Evolutionary conservation across 2,329 filamentous ascomycete genomes (phyloP).

Genomic region (Arthrinium phaeospermum): DNA sequence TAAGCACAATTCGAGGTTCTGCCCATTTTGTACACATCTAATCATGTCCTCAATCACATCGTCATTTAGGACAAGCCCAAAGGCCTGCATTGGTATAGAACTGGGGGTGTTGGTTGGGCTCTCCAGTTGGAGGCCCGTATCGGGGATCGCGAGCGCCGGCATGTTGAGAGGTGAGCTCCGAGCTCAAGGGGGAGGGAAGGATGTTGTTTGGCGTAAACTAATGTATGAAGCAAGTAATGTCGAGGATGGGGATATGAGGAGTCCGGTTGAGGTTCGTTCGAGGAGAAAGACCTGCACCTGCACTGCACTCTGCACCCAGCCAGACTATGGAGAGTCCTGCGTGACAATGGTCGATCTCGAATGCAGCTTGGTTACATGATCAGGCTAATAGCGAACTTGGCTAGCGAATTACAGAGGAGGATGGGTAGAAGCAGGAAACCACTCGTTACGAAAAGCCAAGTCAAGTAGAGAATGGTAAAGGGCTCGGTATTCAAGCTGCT

Average conservation of each 20-base stretch:
- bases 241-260: constrained; percentile 19
- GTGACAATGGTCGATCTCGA: constrained; percentile 38
- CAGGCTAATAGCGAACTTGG: constrained; percentile 24
- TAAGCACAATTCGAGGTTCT: constrained; percentile 61
- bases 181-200: constrained; percentile 18
- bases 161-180: constrained; percentile 42
- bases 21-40: constrained; percentile 61
- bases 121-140: constrained; percentile 62
- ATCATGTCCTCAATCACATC: constrained; percentile 68
- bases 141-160: constrained; percentile 62
- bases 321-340: constrained; percentile 41
- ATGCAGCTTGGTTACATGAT: constrained; percentile 40
- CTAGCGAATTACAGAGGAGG: constrained; percentile 20
- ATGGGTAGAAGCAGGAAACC: neutral
- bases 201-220: neutral
- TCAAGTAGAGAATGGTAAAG: neutral
- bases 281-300: constrained; percentile 33
- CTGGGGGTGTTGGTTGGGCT: constrained; percentile 52
- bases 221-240: constrained; percentile 15
- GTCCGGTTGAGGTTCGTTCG: constrained; percentile 21
- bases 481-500: neutral
- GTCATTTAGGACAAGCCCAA: constrained; percentile 63
- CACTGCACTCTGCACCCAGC: constrained; percentile 37
- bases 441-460: constrained; percentile 13
- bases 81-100: constrained; percentile 58